Evolutionary conservation across 2,329 filamentous ascomycete species (phyloP).

Genomic region (Orbilia brochopaga): DNA sequence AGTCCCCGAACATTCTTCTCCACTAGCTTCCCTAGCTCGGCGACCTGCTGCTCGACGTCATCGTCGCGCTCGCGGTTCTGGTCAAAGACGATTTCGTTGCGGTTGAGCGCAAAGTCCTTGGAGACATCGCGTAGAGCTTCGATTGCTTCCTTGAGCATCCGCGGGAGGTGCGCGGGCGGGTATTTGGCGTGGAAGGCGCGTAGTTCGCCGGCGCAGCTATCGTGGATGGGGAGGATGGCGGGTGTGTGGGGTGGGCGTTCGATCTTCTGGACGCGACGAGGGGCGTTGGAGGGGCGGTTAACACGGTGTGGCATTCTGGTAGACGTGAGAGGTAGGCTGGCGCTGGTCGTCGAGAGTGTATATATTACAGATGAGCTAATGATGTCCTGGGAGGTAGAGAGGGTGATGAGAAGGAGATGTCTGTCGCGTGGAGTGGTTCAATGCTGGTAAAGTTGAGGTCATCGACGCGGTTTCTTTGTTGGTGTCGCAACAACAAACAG

Average conservation of each 20-base stretch:
- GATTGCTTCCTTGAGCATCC: slow-evolving; percentile 31
- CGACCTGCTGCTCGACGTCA: slow-evolving; percentile 21
- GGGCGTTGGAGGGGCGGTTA: slow-evolving; percentile 10
- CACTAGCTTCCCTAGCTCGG: slow-evolving; percentile 35
- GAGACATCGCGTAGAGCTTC: slow-evolving; percentile 32
- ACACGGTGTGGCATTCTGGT: not conserved
- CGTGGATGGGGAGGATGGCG: slow-evolving; percentile 38
- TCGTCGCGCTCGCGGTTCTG: slow-evolving; percentile 24
- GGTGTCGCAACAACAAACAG: too few species aligned
- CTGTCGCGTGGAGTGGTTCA: too few species aligned
- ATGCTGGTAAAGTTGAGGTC: too few species aligned
- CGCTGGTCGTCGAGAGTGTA: too few species aligned
- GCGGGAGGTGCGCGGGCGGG: slow-evolving; percentile 20
- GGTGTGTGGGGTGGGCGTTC: slow-evolving; percentile 19
- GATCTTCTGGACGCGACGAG: slow-evolving; percentile 22
- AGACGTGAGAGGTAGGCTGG: not conserved
- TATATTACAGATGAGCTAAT: too few species aligned
- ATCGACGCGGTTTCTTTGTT: too few species aligned
- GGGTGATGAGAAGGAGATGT: too few species aligned
- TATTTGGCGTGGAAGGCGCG: slow-evolving; percentile 44
- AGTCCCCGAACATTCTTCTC: slow-evolving; percentile 40
- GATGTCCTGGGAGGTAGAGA: too few species aligned
- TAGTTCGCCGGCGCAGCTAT: slow-evolving; percentile 21
- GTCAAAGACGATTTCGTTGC: slow-evolving; percentile 23
- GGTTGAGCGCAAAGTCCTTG: slow-evolving; percentile 30